These are phyloP conservation scores for Calonectria hongkongensis DNA, from an alignment of 2,329 filamentous ascomycete genomes.

Conservation along the genomic window DNA sequence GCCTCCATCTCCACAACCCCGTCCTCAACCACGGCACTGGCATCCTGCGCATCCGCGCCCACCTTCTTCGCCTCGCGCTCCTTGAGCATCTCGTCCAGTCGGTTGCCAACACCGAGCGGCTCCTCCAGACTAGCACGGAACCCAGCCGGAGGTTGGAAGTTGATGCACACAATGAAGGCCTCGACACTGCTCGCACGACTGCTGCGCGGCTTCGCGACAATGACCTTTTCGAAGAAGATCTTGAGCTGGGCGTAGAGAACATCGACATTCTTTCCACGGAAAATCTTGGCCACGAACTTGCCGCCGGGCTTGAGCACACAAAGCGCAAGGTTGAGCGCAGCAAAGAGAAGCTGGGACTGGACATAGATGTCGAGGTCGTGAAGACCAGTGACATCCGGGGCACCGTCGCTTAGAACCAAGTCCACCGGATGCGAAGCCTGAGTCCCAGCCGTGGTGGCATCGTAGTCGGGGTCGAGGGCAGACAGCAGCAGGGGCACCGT, in stretches of 20 bases:
- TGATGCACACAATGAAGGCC: slow-evolving; percentile 95
- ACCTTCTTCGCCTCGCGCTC: slow-evolving; percentile 64
- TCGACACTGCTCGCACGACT: slow-evolving; percentile 98
- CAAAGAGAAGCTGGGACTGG: slow-evolving; percentile 95
- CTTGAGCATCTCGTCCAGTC: slow-evolving; percentile 70
- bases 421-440: slow-evolving; percentile 87
- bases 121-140: slow-evolving; percentile 86
- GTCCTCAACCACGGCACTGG: slow-evolving; percentile 51
- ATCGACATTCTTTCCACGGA: slow-evolving; percentile 95
- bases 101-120: slow-evolving; percentile 80
- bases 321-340: slow-evolving; percentile 92
- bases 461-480: slow-evolving; percentile 85
- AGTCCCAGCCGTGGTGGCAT: slow-evolving; percentile 62
- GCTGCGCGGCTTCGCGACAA: slow-evolving; percentile 94
- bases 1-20: slow-evolving; percentile 69
- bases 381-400: slow-evolving; percentile 95
- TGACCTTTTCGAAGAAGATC: slow-evolving; percentile 88
- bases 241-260: slow-evolving; percentile 95
- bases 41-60: slow-evolving; percentile 67
- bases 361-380: slow-evolving; percentile 99
- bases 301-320: slow-evolving; percentile 95
- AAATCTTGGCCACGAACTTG: slow-evolving; percentile 98
- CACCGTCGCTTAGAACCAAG: slow-evolving; percentile 94
- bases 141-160: slow-evolving; percentile 86
- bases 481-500: slow-evolving; percentile 92